Evolutionary conservation across 2,329 filamentous ascomycete genomes (phyloP).

Genomic region (Fusarium dlaminii): DNA sequence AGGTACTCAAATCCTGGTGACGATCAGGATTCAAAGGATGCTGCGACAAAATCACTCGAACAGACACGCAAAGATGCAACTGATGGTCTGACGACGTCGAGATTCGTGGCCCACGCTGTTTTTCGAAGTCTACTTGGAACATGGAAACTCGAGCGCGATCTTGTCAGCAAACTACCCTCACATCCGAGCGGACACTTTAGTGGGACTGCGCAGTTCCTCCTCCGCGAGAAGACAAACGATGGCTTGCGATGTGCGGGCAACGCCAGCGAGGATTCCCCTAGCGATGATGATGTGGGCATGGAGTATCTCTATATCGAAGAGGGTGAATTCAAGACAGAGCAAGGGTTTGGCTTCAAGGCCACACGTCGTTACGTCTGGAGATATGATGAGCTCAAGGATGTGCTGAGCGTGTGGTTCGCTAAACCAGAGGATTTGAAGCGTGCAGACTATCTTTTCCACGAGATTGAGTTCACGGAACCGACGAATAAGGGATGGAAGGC

Average conservation of each 20-base stretch:
- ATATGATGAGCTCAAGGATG: slow-evolving; percentile 69
- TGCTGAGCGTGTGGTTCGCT: slow-evolving; percentile 78
- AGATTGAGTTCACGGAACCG: slow-evolving; percentile 66
- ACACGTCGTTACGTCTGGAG: slow-evolving; percentile 77
- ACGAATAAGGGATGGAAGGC: slow-evolving; percentile 66
- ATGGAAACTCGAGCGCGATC: slow-evolving; percentile 70
- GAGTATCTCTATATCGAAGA: slow-evolving; percentile 78
- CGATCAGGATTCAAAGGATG: slow-evolving; percentile 48
- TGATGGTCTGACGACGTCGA: slow-evolving; percentile 53
- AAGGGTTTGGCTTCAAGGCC: slow-evolving; percentile 66
- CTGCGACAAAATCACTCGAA: slow-evolving; percentile 55
- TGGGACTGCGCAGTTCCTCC: slow-evolving; percentile 72
- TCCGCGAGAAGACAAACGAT: slow-evolving; percentile 67
- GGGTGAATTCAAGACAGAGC: slow-evolving; percentile 69
- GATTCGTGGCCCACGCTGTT: slow-evolving; percentile 71
- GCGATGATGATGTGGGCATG: slow-evolving; percentile 50
- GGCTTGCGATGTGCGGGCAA: slow-evolving; percentile 52
- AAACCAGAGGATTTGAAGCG: slow-evolving; percentile 68
- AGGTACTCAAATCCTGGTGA: slow-evolving; percentile 57
- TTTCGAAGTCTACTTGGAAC: slow-evolving; percentile 76
- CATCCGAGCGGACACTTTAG: slow-evolving; percentile 72
- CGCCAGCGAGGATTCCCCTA: not conserved
- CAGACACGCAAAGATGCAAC: slow-evolving; percentile 56
- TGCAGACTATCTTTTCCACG: slow-evolving; percentile 80
- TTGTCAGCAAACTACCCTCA: slow-evolving; percentile 62